Evolutionary conservation across 805 yeast genomes (phyloP), one percentile per base, ranked within the genome.

Genomic region (Saccharomycodes ludwigii): DNA sequence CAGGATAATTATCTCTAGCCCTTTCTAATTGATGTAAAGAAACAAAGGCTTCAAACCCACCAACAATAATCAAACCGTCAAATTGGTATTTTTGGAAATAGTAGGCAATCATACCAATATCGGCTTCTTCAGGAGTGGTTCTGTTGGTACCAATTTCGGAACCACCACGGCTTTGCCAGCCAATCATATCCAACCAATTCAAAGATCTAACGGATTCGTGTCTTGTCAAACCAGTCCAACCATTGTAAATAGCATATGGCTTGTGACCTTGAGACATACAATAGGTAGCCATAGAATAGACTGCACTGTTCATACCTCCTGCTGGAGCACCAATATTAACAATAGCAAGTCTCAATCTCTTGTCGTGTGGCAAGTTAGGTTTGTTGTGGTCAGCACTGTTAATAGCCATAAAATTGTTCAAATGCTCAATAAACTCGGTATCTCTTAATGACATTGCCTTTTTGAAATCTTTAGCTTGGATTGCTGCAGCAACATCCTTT

Each of bases 371-470:
- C 41, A 78, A 59, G 40, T 59, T 40, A n/a, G 82, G 77, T 37
- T 66, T 71, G 39, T 66, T 67, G 47, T 78, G 78, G 47, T 74
- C 74, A 21, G 83, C 80, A 19, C 78, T 64, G 52, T 74, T 73
- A 42, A 73, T 71, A 21, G 78, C 66, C 43, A 75, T 56, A 58
- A 78, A 86, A 56, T 85, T 81, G 31, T 65, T 60, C 44, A 76
- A 73, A 45, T 80, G 75, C 53, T 85, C 95, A 36, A 73, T 69
- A 55, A 91, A 91, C 48, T 83, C 94, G 13, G 88, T 63, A 50
- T 88, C 95, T 49, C 98, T 73, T 41, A 85, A 64, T 3, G 73
- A 54, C 71, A 91, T 85, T 17, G 98, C 98, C 39, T 71, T 73
- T 34, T 76, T 82, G 46, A 91, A 91, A 48, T 84, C 82, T 51